Base-by-base conservation (phyloP, 1,139 yeast genomes). In the Saccharomyces hybrid region DNA sequence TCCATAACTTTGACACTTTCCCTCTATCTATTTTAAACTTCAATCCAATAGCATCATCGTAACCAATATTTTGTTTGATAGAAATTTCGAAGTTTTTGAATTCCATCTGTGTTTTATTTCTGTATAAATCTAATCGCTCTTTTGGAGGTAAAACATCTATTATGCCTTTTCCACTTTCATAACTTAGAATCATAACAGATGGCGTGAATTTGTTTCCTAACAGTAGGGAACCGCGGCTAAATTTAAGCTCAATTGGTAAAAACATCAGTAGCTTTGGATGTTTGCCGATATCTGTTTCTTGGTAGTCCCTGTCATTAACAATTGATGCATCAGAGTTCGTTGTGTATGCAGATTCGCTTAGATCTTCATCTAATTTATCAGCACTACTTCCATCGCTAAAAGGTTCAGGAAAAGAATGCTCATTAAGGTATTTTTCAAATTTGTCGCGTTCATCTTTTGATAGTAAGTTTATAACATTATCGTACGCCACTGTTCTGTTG, bases 131-230 rank as follows among this genome's bases (percentile, higher is more conserved):
- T 2, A 78, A 66, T 0, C 68, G 59, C 50, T 77, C 76, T 0
- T 75, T 74, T 0, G 95, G 69, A 9, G 72, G 71, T 2, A 75
- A 72, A 13, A 82, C 74, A 67, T 91, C 97, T 1, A 86, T 57
- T 0, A 76, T 61, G 0, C 91, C 90, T n/a, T 71, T 72, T 1
- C 83, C 84, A 2, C 75, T 65, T 7, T 78, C 75, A 63, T 78
- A 86, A 8, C 89, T 83, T 5, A 79, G 74, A 2, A 89, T 83
- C 50, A 87, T 60, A 11, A 93, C 72, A 0, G 91, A 81, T 0
- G 95, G 87, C 0, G 97, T 89, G 11, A 81, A 77, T 54, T 79
- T 75, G 69, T 90, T 91, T 6, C 99, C 99, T 38, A 89, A 64
- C 1, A 89, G 84, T 38, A 88, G 57, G 0, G 96, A 86, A 0